Evolutionary conservation across 805 yeast species (phyloP).

Genomic region (Wickerhamiella azyma): DNA sequence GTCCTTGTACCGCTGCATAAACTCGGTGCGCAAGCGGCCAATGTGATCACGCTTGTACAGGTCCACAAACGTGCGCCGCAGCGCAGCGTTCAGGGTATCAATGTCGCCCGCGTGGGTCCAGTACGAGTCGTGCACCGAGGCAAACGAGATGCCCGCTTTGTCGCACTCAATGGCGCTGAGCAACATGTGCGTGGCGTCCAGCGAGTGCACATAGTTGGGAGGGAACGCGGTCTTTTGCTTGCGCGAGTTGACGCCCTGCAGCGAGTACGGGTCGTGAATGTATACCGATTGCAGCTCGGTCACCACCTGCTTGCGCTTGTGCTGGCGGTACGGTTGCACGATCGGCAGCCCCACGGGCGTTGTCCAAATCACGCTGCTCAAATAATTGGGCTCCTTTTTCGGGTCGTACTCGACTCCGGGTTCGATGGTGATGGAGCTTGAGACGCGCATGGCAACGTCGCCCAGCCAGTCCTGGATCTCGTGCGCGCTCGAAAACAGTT

Average conservation of each 20-base stretch:
- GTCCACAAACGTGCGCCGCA: slow-evolving; percentile 68
- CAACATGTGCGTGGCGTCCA: slow-evolving; percentile 95
- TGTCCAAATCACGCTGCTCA: slow-evolving; percentile 94
- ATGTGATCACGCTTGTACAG: slow-evolving; percentile 66
- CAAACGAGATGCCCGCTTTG: slow-evolving; percentile 53
- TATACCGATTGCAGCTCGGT: slow-evolving; percentile 82
- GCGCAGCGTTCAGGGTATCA: slow-evolving; percentile 48
- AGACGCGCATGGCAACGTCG: slow-evolving; percentile 65
- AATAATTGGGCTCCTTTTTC: slow-evolving; percentile 42
- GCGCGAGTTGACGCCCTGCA: slow-evolving; percentile 70
- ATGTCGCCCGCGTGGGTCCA: slow-evolving; percentile 95
- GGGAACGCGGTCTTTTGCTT: slow-evolving; percentile 91
- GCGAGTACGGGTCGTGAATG: slow-evolving; percentile 75
- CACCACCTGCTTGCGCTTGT: slow-evolving; percentile 47
- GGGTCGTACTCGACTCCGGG: slow-evolving; percentile 27
- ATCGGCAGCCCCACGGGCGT: slow-evolving; percentile 91
- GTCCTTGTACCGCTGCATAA: slow-evolving; percentile 63
- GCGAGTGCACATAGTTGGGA: slow-evolving; percentile 86
- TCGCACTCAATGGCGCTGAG: slow-evolving; percentile 73
- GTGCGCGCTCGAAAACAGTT: slow-evolving; percentile 84
- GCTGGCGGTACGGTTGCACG: slow-evolving; percentile 86
- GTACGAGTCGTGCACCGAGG: slow-evolving; percentile 93
- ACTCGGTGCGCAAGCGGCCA: slow-evolving; percentile 58
- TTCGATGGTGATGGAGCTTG: slow-evolving; percentile 63
- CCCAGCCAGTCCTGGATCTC: slow-evolving; percentile 94